Base-by-base conservation (phyloP, 225 moss, liverwort and hornwort genomes). In the Pseudisothecium myosuroides region DNA sequence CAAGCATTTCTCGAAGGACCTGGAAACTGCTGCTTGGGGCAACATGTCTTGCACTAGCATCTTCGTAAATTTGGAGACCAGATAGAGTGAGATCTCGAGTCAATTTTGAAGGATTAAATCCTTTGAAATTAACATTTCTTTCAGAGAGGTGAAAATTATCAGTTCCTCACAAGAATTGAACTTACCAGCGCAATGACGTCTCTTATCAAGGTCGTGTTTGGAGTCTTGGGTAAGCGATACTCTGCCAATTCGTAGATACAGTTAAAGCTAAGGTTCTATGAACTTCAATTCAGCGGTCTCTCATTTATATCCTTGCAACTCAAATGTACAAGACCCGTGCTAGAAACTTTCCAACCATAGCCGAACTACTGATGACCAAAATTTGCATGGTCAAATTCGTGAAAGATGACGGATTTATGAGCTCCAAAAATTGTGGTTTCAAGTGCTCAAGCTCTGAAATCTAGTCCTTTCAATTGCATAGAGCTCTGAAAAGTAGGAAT, bases 221-320 rank as follows among this genome's bases (percentile, higher is more conserved):
- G 93, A 83, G 87, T 92, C 79, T 87, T 93, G 62, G 93, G 92
- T 93, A 87, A 90, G 93, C 52, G 73, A 4, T 62, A 5, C 26
- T 34, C 82, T 88, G 55, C 52, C 80, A 24, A 36, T 50, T 55
- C 62, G 59, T 61, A 29, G 19, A 36, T 34, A 50, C 37, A 41
- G 11, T 59, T 39, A 39, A 78, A 55, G 16, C 37, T 37, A 36
- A 54, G 55, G 6, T 37, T 56, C 56, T n/a, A 17, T 58, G 79
- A 79, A 28, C 27, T 58, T 39, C 39, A 80, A 28, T 39, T 56
- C 56, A 37, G 26, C 26, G 26, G n/a, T n/a, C 55, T 78, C 56
- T 55, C 37, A 37, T 55, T n/a, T 16, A n/a, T n/a, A 55, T 16
- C n/a, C 55, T 41, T 60, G 68, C 69, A 76, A 49, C 20, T 82